A percentile compares a stretch with the other conserved stretches of the same genome.
phyloP scores from a whole-genome alignment of 2,329 filamentous ascomycete genomes.

The Claviceps pusilla region DNA sequence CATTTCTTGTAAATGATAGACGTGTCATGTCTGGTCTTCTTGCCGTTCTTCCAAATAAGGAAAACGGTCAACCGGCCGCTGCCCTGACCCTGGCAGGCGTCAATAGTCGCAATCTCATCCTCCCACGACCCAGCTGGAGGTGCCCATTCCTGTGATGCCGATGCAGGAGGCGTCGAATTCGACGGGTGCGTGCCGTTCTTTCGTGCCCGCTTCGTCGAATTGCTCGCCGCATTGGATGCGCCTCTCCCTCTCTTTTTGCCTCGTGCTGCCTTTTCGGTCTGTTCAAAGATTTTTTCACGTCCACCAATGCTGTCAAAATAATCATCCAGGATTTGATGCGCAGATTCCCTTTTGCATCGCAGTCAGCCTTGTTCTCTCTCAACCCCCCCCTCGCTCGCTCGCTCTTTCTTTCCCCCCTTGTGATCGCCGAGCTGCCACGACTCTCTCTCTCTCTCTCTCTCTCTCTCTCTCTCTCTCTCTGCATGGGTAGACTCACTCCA shows the following conservation, averaged over 20 bases:
- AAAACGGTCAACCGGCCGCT: slow-evolving; percentile 49
- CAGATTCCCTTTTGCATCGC: slow-evolving; percentile 32
- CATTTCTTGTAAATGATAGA: slow-evolving; percentile 57
- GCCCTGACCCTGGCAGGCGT: slow-evolving; percentile 54
- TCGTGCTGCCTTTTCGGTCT: slow-evolving; percentile 33
- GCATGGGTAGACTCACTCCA: slow-evolving; percentile 12
- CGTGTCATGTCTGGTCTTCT: slow-evolving; percentile 60
- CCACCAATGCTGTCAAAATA: slow-evolving; percentile 53
- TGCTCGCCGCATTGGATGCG: slow-evolving; percentile 23
- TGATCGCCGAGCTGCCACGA: not conserved
- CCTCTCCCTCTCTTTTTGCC: slow-evolving; percentile 42
- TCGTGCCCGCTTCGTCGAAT: slow-evolving; percentile 29
- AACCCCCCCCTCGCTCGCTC: too few relatives aligned
- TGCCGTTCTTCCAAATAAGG: slow-evolving; percentile 57
- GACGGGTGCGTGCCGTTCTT: slow-evolving; percentile 35
- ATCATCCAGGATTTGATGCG: slow-evolving; percentile 43
- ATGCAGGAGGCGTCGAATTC: slow-evolving; percentile 32
- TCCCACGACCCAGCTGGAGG: slow-evolving; percentile 67
- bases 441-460: not conserved
- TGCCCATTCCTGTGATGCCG: slow-evolving; percentile 37
- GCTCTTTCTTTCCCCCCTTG: too few relatives aligned
- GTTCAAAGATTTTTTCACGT: slow-evolving; percentile 36
- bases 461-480: too few relatives aligned
- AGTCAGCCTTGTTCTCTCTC: too few relatives aligned
- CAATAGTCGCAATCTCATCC: slow-evolving; percentile 52